phyloP scores from a whole-genome alignment of 2,329 filamentous ascomycete genomes.

The Phyllosticta citrichinensis region DNA sequence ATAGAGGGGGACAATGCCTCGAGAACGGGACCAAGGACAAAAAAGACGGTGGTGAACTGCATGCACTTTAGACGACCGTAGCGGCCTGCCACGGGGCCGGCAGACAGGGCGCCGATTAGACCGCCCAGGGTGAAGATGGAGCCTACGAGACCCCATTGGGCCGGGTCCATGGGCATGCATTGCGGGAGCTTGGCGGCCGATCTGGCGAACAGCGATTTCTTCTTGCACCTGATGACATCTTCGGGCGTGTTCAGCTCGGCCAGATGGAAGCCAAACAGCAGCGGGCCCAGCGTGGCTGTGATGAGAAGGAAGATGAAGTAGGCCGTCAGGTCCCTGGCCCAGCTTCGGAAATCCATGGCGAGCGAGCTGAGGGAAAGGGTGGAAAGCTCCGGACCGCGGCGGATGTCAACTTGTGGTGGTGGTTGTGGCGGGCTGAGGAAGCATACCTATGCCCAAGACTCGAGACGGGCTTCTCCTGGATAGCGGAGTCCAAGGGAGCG shows the following conservation, averaged over 20 bases:
- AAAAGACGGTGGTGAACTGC: constrained; percentile 66
- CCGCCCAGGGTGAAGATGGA: constrained; percentile 90
- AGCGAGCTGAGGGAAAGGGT: constrained; percentile 12
- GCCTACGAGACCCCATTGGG: constrained; percentile 74
- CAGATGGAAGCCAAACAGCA: constrained; percentile 92
- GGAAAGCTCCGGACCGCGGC: background rate
- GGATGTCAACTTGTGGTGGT: background rate
- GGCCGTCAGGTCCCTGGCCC: constrained; percentile 48
- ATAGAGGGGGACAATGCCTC: constrained; percentile 65
- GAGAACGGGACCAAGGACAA: constrained; percentile 62
- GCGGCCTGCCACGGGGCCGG: constrained; percentile 67
- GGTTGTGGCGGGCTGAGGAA: background rate
- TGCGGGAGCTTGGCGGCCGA: constrained; percentile 44
- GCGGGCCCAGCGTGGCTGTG: constrained; percentile 71
- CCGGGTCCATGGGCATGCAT: constrained; percentile 81
- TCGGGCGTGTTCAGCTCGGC: constrained; percentile 92
- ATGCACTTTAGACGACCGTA: constrained; percentile 69
- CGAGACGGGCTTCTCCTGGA: background rate
- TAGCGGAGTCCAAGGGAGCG: background rate
- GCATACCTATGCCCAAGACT: background rate
- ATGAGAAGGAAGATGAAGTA: constrained; percentile 70
- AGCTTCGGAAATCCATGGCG: constrained; percentile 29
- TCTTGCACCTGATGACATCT: constrained; percentile 81
- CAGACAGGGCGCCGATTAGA: constrained; percentile 67
- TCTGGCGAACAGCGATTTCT: constrained; percentile 40